Percentiles rank a stretch among this genome's conserved stretches.
Conservation (phyloP, 2,329 filamentous ascomycete genomes). For the Trichoderma asperellum region DNA sequence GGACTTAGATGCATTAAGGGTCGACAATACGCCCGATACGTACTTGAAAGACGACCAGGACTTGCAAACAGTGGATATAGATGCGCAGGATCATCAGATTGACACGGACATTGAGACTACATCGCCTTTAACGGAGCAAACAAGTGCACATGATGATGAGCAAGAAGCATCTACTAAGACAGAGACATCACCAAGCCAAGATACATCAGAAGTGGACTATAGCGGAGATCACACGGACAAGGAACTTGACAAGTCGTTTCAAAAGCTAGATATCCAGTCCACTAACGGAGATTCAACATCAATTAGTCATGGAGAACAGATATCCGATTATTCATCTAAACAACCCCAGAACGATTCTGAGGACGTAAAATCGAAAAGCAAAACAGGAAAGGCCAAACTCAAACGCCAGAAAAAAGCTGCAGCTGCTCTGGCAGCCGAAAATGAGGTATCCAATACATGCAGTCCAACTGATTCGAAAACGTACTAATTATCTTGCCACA, state of each 20-base stretch:
- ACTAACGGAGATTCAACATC: not conserved
- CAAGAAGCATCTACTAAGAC: not conserved
- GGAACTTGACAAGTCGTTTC: not conserved
- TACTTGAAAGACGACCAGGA: not conserved
- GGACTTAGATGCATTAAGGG: conserved; percentile 44
- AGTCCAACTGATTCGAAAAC: not conserved
- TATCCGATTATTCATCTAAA: conserved; percentile 18
- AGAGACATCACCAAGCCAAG: not conserved
- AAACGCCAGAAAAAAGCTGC: conserved; percentile 56
- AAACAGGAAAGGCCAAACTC: conserved; percentile 55
- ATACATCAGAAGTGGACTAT: not conserved
- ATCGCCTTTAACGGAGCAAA: not conserved
- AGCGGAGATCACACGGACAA: not conserved
- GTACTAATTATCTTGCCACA: conserved; percentile 30
- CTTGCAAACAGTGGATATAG: not conserved
- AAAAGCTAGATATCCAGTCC: not conserved
- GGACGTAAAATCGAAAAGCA: conserved; percentile 41
- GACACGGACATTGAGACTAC: not conserved
- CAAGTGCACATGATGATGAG: not conserved
- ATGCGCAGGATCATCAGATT: not conserved
- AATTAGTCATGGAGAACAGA: not conserved
- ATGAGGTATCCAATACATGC: conserved; percentile 39
- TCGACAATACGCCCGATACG: not conserved
- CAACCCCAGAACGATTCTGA: conserved; percentile 34
- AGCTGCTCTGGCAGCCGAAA: conserved; percentile 42